phyloP scores from a whole-genome alignment of 106 monocot genomes.

The Platanthera guangdongensis region DNA sequence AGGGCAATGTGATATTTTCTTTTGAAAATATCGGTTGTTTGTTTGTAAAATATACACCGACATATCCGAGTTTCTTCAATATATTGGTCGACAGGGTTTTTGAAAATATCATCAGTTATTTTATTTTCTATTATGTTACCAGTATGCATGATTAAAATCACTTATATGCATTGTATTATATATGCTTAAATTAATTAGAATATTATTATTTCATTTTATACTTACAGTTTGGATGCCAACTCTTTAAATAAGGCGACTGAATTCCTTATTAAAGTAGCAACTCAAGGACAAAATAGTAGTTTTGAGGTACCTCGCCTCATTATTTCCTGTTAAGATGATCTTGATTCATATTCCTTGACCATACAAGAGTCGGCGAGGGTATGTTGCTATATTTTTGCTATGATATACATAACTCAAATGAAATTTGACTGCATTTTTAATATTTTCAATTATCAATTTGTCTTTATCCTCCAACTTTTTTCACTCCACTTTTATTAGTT shows the following conservation, averaged over 20 bases:
- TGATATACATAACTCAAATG: background rate
- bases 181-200: too few relatives aligned
- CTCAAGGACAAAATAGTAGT: slow-evolving; percentile 76
- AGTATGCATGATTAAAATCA: too few relatives aligned
- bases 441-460: background rate
- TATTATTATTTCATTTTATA: too few relatives aligned
- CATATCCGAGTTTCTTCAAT: too few relatives aligned
- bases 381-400: slow-evolving; percentile 9
- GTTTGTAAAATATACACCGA: too few relatives aligned
- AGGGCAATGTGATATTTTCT: too few relatives aligned
- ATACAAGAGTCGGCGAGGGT: slow-evolving; percentile 88
- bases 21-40: too few relatives aligned
- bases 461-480: background rate
- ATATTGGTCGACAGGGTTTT: too few relatives aligned
- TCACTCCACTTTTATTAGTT: background rate
- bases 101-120: too few relatives aligned
- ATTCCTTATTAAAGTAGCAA: slow-evolving; percentile 70
- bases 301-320: slow-evolving; percentile 94
- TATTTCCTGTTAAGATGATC: slow-evolving; percentile 90
- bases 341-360: slow-evolving; percentile 66
- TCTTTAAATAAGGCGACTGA: slow-evolving; percentile 75
- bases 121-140: too few relatives aligned
- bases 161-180: too few relatives aligned
- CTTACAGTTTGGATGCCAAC: slow-evolving; percentile 70
- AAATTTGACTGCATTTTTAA: background rate